Conservation (phyloP, 78 protist species). For the Paulinella micropora region DNA sequence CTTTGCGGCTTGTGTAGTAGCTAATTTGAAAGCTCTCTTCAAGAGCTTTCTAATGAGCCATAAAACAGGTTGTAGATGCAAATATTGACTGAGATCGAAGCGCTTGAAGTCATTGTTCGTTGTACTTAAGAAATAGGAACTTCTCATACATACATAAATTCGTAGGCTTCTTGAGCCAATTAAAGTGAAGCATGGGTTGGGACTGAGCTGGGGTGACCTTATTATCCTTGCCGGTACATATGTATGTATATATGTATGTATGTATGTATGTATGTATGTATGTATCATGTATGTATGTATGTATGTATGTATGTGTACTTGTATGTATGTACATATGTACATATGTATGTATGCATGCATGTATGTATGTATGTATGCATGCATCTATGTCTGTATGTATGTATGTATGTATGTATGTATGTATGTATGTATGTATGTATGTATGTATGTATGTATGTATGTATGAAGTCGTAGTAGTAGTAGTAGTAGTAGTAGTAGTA, state of each 20-base stretch:
- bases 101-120: too few relatives aligned
- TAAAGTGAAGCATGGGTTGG: conserved; percentile 35
- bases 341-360: not conserved
- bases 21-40: too few relatives aligned
- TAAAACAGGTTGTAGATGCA: too few relatives aligned
- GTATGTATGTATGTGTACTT: too few relatives aligned
- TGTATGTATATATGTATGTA: not conserved
- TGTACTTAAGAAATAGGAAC: too few relatives aligned
- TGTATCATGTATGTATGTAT: not conserved
- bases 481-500: too few relatives aligned
- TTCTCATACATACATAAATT: too few relatives aligned
- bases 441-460: too few relatives aligned
- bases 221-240: conserved; percentile 36
- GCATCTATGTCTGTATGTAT: not conserved
- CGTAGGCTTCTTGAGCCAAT: conserved; percentile 31
- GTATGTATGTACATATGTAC: not conserved
- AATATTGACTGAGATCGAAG: too few relatives aligned
- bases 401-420: not conserved
- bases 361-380: not conserved
- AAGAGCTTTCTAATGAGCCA: too few relatives aligned
- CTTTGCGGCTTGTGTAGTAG: too few relatives aligned
- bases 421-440: not conserved
- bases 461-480: too few relatives aligned
- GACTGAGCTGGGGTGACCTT: conserved; percentile 50
- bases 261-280: not conserved